Conservation (phyloP, 495 filamentous ascomycete species). For the Gamarada debralockiae region DNA sequence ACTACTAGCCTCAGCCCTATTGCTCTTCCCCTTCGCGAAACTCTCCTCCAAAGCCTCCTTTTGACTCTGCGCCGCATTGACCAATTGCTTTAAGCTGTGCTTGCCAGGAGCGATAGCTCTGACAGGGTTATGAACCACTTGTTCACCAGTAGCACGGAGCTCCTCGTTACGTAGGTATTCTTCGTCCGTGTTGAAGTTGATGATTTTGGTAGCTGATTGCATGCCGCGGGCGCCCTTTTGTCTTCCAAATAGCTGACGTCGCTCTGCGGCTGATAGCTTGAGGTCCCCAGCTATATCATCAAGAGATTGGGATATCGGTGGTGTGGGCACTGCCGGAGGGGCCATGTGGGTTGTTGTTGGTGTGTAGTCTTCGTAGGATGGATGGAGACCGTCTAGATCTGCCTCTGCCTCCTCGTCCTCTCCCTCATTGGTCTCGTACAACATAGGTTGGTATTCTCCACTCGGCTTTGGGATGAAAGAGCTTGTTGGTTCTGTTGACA, state of each 20-base stretch:
- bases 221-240: slow-evolving; percentile 32
- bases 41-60: slow-evolving; percentile 83
- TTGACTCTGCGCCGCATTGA: slow-evolving; percentile 74
- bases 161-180: slow-evolving; percentile 83
- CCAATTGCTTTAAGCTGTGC: slow-evolving; percentile 81
- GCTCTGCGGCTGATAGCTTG: slow-evolving; percentile 66
- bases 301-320: slow-evolving; percentile 43
- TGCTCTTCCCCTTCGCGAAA: slow-evolving; percentile 71
- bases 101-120: slow-evolving; percentile 83
- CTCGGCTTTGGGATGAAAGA: slow-evolving; percentile 8
- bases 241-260: slow-evolving; percentile 81
- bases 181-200: slow-evolving; percentile 79
- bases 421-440: slow-evolving; percentile 32
- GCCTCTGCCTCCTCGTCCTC: slow-evolving; percentile 5
- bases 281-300: slow-evolving; percentile 65
- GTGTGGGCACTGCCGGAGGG: slow-evolving; percentile 18
- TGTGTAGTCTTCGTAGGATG: slow-evolving; percentile 22
- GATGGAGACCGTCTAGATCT: background rate
- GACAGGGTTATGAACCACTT: slow-evolving; percentile 73
- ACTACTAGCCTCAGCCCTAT: slow-evolving; percentile 72
- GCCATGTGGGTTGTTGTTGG: slow-evolving; percentile 12
- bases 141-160: slow-evolving; percentile 62
- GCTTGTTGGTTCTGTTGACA: slow-evolving; percentile 33
- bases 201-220: slow-evolving; percentile 38
- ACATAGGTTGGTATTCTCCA: slow-evolving; percentile 45